These are phyloP conservation scores for Aspergillus jensenii DNA, from an alignment of 2,329 filamentous ascomycete genomes.

Conservation along the genomic window DNA sequence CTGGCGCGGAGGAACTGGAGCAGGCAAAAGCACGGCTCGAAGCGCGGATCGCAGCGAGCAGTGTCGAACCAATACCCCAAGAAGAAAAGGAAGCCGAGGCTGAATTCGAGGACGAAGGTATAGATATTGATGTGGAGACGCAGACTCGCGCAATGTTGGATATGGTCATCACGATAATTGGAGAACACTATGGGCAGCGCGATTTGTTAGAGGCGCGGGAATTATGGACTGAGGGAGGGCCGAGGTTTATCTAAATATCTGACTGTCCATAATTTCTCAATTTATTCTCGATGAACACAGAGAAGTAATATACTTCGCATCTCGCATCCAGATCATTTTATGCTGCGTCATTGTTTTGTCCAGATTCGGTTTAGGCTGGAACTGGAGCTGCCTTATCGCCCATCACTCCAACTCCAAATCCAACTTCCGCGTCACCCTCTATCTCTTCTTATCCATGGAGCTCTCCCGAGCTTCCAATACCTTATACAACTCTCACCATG, in stretches of 20 bases:
- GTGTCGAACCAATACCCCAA: constrained; percentile 17
- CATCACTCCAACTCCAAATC: not conserved
- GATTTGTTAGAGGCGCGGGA: constrained; percentile 78
- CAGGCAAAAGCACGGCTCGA: constrained; percentile 50
- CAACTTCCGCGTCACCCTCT: not conserved
- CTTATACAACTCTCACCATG: constrained; percentile 29
- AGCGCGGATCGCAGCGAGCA: constrained; percentile 31
- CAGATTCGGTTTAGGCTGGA: not conserved
- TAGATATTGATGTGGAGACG: constrained; percentile 20
- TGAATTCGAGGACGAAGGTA: constrained; percentile 14
- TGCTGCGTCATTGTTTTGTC: constrained; percentile 10
- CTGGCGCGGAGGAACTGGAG: constrained; percentile 42
- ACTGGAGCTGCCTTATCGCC: constrained; percentile 2
- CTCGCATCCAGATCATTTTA: not conserved
- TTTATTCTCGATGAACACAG: not conserved
- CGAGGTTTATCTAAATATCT: not conserved
- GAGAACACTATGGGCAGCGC: constrained; percentile 85
- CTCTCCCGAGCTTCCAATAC: not conserved
- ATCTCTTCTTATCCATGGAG: not conserved
- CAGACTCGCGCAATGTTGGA: constrained; percentile 69
- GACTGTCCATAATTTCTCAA: not conserved
- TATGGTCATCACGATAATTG: constrained; percentile 86
- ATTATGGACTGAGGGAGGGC: constrained; percentile 41
- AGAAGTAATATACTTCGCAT: not conserved
- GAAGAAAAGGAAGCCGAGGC: constrained; percentile 14